Conservation (phyloP, 164 flowering plant species). For the Tinospora cordifolia region DNA sequence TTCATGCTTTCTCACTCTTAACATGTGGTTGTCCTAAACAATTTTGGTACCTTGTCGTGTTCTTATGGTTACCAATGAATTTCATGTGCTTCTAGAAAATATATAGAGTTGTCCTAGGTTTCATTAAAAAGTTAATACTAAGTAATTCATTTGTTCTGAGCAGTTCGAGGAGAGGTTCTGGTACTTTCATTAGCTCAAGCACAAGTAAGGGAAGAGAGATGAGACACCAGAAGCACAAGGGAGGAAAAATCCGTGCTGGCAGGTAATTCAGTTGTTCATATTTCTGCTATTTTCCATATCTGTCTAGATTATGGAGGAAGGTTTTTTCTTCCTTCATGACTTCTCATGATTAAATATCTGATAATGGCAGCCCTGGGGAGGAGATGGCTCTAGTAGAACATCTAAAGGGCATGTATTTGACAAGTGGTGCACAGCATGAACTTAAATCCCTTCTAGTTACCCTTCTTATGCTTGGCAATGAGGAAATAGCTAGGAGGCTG, state of each 20-base stretch:
- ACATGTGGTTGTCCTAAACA: too few relatives aligned
- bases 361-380: conserved; percentile 67
- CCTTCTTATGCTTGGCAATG: conserved; percentile 72
- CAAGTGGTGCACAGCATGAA: conserved; percentile 59
- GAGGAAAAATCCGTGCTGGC: conserved; percentile 93
- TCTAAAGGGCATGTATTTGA: conserved; percentile 74
- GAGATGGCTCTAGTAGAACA: conserved; percentile 90
- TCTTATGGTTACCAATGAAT: too few relatives aligned
- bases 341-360: background rate
- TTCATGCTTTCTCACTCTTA: too few relatives aligned
- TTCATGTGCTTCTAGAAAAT: too few relatives aligned
- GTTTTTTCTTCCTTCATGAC: background rate
- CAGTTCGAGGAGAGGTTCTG: conserved; percentile 65
- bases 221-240: conserved; percentile 58
- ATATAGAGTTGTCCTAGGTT: background rate
- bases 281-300: background rate
- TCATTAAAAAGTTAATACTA: background rate
- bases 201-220: conserved; percentile 53
- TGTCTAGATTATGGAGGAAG: background rate
- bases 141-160: conserved; percentile 8
- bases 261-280: conserved; percentile 41
- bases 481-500: conserved; percentile 70
- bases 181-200: conserved; percentile 49
- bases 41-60: too few relatives aligned
- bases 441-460: conserved; percentile 55